phyloP scores from a whole-genome alignment of 2,329 filamentous ascomycete species.

The Westerdykella ornata region DNA sequence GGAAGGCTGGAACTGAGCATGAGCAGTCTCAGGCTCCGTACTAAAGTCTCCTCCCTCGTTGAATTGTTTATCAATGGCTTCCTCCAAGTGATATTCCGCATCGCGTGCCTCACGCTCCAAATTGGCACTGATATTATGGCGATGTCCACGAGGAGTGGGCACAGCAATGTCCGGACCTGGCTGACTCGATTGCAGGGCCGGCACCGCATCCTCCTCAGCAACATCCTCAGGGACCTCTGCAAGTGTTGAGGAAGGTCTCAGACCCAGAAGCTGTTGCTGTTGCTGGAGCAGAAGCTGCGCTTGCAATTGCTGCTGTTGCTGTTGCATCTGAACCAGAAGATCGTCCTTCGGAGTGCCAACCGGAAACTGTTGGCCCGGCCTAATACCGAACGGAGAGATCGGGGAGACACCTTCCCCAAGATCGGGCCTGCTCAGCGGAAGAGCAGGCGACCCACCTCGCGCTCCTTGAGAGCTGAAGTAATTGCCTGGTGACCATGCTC shows the following conservation, averaged over 20 bases:
- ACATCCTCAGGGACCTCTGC: conserved; percentile 70
- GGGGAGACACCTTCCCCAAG: conserved; percentile 34
- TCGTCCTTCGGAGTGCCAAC: conserved; percentile 36
- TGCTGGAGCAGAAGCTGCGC: conserved; percentile 46
- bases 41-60: conserved; percentile 67
- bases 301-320: conserved; percentile 44
- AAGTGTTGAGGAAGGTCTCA: conserved; percentile 45
- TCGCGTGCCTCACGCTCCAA: conserved; percentile 81
- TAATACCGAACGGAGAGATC: conserved; percentile 57
- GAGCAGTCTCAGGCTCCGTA: conserved; percentile 43
- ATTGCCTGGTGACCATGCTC: conserved; percentile 38
- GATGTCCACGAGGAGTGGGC: conserved; percentile 55
- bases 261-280: conserved; percentile 43
- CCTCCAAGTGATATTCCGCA: conserved; percentile 76
- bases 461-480: conserved; percentile 36
- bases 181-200: conserved; percentile 36
- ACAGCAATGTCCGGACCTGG: conserved; percentile 50
- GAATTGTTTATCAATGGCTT: conserved; percentile 69
- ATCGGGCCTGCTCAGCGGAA: conserved; percentile 33
- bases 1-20: conserved; percentile 20
- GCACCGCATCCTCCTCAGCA: conserved; percentile 48
- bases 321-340: conserved; percentile 42
- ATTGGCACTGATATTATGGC: conserved; percentile 68
- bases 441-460: conserved; percentile 41
- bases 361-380: conserved; percentile 41